These are phyloP conservation scores for Physaria fendleri DNA, from an alignment of 345 rosid species.

Conservation along the genomic window DNA sequence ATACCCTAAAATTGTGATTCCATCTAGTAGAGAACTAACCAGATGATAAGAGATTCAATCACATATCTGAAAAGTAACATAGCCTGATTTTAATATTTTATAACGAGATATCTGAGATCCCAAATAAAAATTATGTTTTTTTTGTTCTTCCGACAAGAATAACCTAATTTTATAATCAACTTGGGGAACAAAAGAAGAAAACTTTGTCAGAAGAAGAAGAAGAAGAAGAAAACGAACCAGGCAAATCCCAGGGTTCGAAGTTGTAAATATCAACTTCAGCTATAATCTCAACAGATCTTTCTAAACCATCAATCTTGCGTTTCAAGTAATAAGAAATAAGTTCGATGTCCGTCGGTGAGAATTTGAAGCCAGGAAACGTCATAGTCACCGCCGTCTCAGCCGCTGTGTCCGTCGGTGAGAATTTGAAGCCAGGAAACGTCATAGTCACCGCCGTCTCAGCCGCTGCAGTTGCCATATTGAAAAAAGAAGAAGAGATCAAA, in stretches of 20 bases:
- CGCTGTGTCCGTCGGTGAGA: slow-evolving; percentile 42
- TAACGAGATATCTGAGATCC: neutral
- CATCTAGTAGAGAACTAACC: neutral
- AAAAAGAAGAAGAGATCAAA: neutral
- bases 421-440: slow-evolving; percentile 73
- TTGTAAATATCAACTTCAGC: slow-evolving; percentile 65
- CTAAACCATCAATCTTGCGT: slow-evolving; percentile 67
- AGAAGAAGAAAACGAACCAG: slow-evolving; percentile 36
- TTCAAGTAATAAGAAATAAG: slow-evolving; percentile 64
- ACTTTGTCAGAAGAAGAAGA: neutral
- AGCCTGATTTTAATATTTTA: neutral
- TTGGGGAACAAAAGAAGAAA: neutral
- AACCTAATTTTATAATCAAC: neutral
- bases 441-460: slow-evolving; percentile 26
- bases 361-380: slow-evolving; percentile 73
- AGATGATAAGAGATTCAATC: neutral
- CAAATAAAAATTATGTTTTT: neutral
- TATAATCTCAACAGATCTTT: slow-evolving; percentile 62
- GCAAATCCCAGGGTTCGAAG: slow-evolving; percentile 88
- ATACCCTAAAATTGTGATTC: neutral
- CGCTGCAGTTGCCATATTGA: neutral
- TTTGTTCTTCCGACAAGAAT: neutral
- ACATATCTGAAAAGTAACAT: neutral
- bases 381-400: slow-evolving; percentile 26
- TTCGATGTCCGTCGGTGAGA: slow-evolving; percentile 80